Evolutionary conservation across 2,329 filamentous ascomycete species (phyloP).

Genomic region (Penicillium decumbens): DNA sequence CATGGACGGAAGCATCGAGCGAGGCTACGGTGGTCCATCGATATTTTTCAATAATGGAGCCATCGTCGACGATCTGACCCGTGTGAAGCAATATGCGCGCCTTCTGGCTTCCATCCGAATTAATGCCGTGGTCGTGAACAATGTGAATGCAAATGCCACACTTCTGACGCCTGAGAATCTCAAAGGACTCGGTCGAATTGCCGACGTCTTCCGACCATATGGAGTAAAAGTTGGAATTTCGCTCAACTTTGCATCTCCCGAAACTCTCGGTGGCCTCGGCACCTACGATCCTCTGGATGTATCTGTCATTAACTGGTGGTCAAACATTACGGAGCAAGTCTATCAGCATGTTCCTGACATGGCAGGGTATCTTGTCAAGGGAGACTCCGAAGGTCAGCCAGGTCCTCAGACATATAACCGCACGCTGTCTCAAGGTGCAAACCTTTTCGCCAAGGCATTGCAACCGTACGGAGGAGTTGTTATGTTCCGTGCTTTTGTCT

Average conservation of each 20-base stretch:
- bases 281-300: constrained; percentile 64
- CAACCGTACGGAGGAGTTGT: constrained; percentile 58
- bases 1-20: constrained; percentile 61
- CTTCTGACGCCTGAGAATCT: constrained; percentile 56
- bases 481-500: constrained; percentile 70
- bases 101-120: constrained; percentile 62
- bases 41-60: constrained; percentile 61
- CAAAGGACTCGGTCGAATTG: constrained; percentile 58
- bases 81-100: constrained; percentile 60
- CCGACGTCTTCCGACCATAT: constrained; percentile 62
- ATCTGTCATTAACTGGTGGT: constrained; percentile 60
- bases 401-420: constrained; percentile 66
- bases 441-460: constrained; percentile 60
- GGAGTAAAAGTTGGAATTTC: constrained; percentile 63
- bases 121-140: constrained; percentile 65
- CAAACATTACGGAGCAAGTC: constrained; percentile 54
- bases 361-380: constrained; percentile 66
- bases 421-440: constrained; percentile 63
- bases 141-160: constrained; percentile 64
- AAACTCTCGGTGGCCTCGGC: constrained; percentile 51
- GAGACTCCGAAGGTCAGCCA: constrained; percentile 67
- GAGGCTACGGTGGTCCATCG: constrained; percentile 63
- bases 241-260: constrained; percentile 64
- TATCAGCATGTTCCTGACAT: constrained; percentile 62
- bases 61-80: constrained; percentile 56